Base-by-base conservation (phyloP, 2,329 filamentous ascomycete genomes). In the Chaetomiaceae sp. region DNA sequence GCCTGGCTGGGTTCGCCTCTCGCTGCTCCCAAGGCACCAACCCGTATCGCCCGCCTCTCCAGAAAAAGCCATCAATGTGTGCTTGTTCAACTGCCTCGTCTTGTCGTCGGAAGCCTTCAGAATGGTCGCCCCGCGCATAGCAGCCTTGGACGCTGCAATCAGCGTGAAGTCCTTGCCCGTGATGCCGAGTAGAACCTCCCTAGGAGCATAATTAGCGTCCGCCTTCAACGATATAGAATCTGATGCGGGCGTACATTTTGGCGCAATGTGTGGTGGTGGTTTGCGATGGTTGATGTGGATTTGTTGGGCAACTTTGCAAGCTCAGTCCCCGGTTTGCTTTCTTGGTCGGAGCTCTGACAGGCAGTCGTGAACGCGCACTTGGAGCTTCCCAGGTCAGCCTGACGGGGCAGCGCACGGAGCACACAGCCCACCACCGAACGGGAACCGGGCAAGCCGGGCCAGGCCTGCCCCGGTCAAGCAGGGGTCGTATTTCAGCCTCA, bases 121-220 rank as follows among this genome's bases (percentile, higher is more conserved):
- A 72, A 99, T 88, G 56, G 92, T 96, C 60, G 91, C 89, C 67
- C 94, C 94, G 77, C 94, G 86, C 91, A 97, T 97, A 66, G 91
- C 89, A 69, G 94, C 94, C 80, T 99, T 97, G 60, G 91, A 97
- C 66, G 94, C 89, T 67, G 91, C 94, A 71, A 99, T 85, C 81
- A 99, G 85, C 77, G 91, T 95, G 74, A 96, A 99, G 83, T 99
- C 95, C 80, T 96, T 96, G 78, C 94, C 95, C 56, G 92, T 96
- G 73, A 99, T 96, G 68, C 94, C 94, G 65, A 99, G 83, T 70
- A 99, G 82, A 71, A 97, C 89, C 84, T 99, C 94, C 94, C 91
- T 97, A 57, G 25, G 46, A 44, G 31, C 19, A 38, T 29, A 39
- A 51, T 63, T 47, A 60, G 61, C n/a, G n/a, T n/a, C n/a, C n/a